These are phyloP conservation scores for Sergeia podlipaevii DNA, from an alignment of 208 protist species.

Conservation along the genomic window DNA sequence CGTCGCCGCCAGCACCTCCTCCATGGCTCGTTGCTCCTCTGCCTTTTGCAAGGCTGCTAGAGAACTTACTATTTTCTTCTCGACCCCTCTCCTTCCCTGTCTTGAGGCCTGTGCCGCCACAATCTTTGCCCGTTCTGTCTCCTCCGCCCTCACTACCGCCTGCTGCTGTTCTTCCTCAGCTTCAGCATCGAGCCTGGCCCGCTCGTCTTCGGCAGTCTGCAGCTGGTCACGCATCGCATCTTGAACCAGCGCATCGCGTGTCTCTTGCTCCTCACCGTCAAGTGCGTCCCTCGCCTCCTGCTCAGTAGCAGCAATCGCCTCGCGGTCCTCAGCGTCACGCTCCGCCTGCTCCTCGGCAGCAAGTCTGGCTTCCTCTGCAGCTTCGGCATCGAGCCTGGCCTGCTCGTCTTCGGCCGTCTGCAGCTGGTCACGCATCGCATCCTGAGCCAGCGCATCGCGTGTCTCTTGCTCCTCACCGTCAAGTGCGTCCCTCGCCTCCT, in stretches of 20 bases:
- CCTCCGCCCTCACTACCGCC: not conserved
- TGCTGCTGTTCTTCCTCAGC: not conserved
- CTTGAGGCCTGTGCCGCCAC: not conserved
- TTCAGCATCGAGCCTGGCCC: not conserved
- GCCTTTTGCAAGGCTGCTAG: conserved; percentile 1
- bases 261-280: not conserved
- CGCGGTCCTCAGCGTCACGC: not conserved
- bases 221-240: not conserved
- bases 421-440: not conserved
- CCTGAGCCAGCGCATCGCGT: conserved; percentile 7
- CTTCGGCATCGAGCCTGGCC: not conserved
- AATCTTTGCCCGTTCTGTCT: too few species aligned
- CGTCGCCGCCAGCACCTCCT: conserved; percentile 18
- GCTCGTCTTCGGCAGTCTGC: not conserved
- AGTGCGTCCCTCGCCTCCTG: not conserved
- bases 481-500: conserved; percentile 3
- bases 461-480: not conserved
- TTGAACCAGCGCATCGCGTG: not conserved
- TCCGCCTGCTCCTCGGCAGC: not conserved
- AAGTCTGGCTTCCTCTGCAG: not conserved
- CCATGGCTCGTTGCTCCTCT: conserved; percentile 6
- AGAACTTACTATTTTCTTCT: too few species aligned
- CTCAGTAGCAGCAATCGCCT: not conserved
- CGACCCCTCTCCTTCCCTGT: too few species aligned
- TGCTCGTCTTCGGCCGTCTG: not conserved